Evolutionary conservation across 1,139 yeast genomes (phyloP).

Genomic region (Candida smagusa): DNA sequence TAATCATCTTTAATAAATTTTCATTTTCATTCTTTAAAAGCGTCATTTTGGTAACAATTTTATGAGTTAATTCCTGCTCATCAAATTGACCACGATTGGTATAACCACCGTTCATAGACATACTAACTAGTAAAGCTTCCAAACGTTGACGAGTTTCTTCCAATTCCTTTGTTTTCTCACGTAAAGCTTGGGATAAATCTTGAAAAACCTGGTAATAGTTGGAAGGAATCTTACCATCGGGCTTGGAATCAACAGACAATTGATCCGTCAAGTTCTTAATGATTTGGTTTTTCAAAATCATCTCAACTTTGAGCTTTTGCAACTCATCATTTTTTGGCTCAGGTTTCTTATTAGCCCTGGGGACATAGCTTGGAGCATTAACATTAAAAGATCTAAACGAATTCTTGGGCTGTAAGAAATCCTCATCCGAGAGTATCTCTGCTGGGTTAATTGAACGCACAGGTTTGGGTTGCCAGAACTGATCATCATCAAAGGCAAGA

Average conservation of each 20-base stretch:
- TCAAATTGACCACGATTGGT: slow-evolving; percentile 59
- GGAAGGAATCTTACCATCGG: slow-evolving; percentile 29
- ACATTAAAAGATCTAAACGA: slow-evolving; percentile 14
- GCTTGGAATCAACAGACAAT: slow-evolving; percentile 16
- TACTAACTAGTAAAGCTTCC: slow-evolving; percentile 53
- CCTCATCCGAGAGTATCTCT: too few species aligned
- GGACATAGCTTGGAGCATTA: slow-evolving; percentile 32
- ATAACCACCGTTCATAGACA: slow-evolving; percentile 19
- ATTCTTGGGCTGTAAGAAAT: too few species aligned
- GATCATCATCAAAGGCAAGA: background rate
- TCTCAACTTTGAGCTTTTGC: slow-evolving; percentile 29
- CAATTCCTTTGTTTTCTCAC: slow-evolving; percentile 52
- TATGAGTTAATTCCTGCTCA: slow-evolving; percentile 75
- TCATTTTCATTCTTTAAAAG: slow-evolving; percentile 69
- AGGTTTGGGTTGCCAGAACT: background rate
- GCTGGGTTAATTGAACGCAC: too few species aligned
- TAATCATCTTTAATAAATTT: slow-evolving; percentile 62
- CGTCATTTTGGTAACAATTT: slow-evolving; percentile 62
- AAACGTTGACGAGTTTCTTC: slow-evolving; percentile 58
- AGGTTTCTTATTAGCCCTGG: slow-evolving; percentile 8
- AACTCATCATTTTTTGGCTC: slow-evolving; percentile 13
- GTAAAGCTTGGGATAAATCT: slow-evolving; percentile 49
- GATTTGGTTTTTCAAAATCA: slow-evolving; percentile 33
- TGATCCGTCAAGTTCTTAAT: slow-evolving; percentile 35
- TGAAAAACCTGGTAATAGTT: slow-evolving; percentile 47